Evolutionary conservation across 106 monocot genomes (phyloP).

Genomic region (Agapanthus africanus): DNA sequence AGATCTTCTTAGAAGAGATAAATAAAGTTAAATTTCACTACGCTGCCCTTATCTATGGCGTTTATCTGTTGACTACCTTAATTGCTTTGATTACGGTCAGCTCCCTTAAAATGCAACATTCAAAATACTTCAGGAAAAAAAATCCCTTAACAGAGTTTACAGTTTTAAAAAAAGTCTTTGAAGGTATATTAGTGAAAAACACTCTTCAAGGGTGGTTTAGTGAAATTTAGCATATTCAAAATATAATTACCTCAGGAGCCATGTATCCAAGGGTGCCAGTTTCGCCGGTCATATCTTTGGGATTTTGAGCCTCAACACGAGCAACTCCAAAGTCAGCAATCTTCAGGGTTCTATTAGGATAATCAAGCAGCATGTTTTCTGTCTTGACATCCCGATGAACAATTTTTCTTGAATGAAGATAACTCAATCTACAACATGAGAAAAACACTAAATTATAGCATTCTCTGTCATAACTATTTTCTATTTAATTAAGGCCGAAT

Average conservation of each 20-base stretch:
- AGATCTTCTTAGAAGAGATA: too few relatives aligned
- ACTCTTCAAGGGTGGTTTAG: neutral
- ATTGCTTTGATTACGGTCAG: neutral
- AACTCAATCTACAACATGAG: constrained; percentile 52
- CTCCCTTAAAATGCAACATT: neutral
- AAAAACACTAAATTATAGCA: constrained; percentile 6
- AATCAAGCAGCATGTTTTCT: constrained; percentile 70
- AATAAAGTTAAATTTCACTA: neutral
- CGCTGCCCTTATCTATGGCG: too few relatives aligned
- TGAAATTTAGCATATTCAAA: neutral
- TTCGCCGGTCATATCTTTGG: constrained; percentile 61
- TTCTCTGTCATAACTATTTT: neutral
- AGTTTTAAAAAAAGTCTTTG: too few relatives aligned
- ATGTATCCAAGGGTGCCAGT: constrained; percentile 82
- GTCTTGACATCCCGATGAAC: constrained; percentile 58
- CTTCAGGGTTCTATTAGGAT: constrained; percentile 43
- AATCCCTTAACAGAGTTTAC: too few relatives aligned
- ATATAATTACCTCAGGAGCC: constrained; percentile 65
- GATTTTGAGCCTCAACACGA: constrained; percentile 80
- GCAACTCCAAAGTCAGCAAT: constrained; percentile 95
- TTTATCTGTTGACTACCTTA: too few relatives aligned
- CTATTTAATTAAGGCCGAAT: neutral
- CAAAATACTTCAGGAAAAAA: too few relatives aligned
- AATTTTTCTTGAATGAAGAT: constrained; percentile 64
- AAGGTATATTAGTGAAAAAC: too few relatives aligned